phyloP scores from a whole-genome alignment of 208 protist species.

The Trypanosoma scelopori region DNA sequence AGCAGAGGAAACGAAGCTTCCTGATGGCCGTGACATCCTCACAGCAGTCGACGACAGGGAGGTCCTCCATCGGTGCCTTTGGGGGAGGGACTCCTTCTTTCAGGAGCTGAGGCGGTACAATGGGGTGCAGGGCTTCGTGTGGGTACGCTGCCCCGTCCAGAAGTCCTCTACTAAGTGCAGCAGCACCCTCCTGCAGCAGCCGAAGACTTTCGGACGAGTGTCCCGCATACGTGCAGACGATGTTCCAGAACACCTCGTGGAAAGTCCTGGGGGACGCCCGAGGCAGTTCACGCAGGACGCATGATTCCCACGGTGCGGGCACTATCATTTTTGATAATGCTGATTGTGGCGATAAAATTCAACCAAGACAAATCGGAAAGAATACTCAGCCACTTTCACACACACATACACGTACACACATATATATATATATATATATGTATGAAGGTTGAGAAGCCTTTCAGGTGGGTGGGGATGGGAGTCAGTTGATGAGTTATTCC shows the following conservation, averaged over 20 bases:
- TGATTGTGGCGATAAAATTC: neutral
- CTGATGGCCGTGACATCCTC: constrained; percentile 13
- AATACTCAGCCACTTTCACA: neutral
- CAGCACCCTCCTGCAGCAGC: constrained; percentile 43
- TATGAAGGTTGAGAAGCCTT: neutral
- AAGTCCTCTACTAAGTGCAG: constrained; percentile 39
- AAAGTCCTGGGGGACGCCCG: neutral
- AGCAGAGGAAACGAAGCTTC: constrained; percentile 5
- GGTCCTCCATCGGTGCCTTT: constrained; percentile 18
- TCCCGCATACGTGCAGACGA: constrained; percentile 72
- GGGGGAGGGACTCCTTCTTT: neutral
- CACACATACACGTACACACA: neutral
- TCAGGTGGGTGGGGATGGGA: neutral
- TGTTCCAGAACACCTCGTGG: constrained; percentile 28
- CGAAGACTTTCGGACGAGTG: constrained; percentile 37
- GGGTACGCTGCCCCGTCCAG: constrained; percentile 41
- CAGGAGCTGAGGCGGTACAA: constrained; percentile 34
- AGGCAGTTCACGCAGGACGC: neutral
- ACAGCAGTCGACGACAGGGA: constrained; percentile 17
- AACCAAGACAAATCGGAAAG: neutral
- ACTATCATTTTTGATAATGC: constrained; percentile 11
- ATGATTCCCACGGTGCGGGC: constrained; percentile 14
- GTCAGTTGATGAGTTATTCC: too few species aligned
- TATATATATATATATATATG: neutral
- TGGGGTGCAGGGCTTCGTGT: constrained; percentile 50